Evolutionary conservation across 1,139 yeast species (phyloP).

Genomic region (Kodamaea fungicola): DNA sequence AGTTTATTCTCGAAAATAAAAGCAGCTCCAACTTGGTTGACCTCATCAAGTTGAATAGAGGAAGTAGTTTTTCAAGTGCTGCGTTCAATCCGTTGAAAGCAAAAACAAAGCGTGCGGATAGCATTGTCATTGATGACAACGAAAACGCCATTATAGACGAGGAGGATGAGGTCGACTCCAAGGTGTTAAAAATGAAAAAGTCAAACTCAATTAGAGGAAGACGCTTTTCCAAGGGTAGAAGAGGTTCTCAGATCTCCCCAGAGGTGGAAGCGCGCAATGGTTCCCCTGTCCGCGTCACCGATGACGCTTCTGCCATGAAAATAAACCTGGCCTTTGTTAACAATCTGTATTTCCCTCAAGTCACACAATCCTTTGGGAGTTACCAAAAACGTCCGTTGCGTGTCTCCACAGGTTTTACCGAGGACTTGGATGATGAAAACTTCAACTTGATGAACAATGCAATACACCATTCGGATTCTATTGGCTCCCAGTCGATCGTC

Average conservation of each 20-base stretch:
- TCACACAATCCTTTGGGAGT: conserved; percentile 2
- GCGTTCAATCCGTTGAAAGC: neutral
- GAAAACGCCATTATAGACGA: conserved; percentile 26
- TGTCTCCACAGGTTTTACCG: conserved; percentile 7
- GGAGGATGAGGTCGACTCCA: conserved; percentile 6
- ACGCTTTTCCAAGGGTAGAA: conserved; percentile 3
- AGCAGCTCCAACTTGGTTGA: conserved; percentile 22
- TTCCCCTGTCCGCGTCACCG: neutral
- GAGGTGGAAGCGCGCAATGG: neutral
- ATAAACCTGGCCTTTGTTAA: neutral
- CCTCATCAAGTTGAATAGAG: conserved; percentile 21
- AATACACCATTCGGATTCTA: conserved; percentile 12
- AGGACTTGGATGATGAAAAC: conserved; percentile 39
- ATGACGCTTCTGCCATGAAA: no score
- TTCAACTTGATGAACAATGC: conserved; percentile 37
- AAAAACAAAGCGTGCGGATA: neutral
- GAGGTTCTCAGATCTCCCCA: conserved; percentile 1
- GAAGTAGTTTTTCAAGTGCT: conserved; percentile 15
- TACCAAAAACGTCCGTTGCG: conserved; percentile 5
- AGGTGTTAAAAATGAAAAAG: neutral
- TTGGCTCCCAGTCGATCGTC: conserved; percentile 1
- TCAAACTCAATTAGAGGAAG: conserved; percentile 4
- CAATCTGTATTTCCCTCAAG: neutral
- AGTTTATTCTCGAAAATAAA: conserved; percentile 6
- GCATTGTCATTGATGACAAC: conserved; percentile 14